A percentile compares a stretch with the other conserved stretches of the same genome.
Evolutionary conservation across 2,329 filamentous ascomycete species (phyloP).

Genomic region (Epichloe scottii): DNA sequence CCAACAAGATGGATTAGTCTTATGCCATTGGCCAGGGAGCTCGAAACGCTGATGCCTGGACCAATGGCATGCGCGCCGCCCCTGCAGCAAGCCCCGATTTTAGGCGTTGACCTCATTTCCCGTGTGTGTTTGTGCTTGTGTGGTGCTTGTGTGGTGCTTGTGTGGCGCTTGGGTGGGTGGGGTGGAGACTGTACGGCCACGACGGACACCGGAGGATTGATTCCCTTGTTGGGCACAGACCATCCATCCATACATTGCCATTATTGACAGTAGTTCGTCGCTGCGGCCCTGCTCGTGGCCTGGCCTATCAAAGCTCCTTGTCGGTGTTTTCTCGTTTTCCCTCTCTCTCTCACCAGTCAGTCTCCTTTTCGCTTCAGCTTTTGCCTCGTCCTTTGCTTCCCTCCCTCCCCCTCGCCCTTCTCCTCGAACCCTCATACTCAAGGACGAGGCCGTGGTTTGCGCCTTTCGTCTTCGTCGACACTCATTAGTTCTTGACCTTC

Average conservation of each 20-base stretch:
- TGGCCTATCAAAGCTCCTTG: no score
- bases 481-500: conserved; percentile 2
- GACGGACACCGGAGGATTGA: no score
- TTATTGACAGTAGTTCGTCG: no score
- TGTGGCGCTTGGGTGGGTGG: no score
- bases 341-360: no score
- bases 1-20: no score
- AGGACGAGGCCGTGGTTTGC: background rate
- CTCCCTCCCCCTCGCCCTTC: background rate
- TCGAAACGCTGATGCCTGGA: background rate
- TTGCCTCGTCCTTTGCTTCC: background rate
- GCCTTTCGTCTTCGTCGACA: background rate
- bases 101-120: conserved; percentile 8
- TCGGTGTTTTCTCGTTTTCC: no score
- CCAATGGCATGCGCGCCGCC: conserved; percentile 5
- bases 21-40: conserved; percentile 1
- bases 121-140: background rate
- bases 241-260: no score
- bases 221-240: no score
- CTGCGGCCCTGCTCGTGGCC: no score
- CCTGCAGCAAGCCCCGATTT: conserved; percentile 4
- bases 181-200: no score
- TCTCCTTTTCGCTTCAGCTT: conserved; percentile 2
- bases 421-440: background rate
- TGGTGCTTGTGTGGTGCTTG: no score